phyloP scores from a whole-genome alignment of 371 early-diverging fungal species.

The Rhizomucor pusillus region DNA sequence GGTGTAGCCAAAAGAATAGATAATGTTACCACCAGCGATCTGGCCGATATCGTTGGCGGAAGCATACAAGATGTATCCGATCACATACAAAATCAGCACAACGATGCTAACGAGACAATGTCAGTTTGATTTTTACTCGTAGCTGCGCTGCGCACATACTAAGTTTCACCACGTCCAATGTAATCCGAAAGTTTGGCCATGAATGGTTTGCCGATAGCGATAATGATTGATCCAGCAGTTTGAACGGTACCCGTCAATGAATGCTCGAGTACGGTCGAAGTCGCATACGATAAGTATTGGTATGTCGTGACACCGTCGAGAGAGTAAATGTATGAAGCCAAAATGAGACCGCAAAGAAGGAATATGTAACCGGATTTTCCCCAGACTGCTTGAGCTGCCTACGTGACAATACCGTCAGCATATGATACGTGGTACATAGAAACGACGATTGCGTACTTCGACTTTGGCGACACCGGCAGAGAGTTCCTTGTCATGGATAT shows the following conservation, averaged over 20 bases:
- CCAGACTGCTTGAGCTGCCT: constrained; percentile 22
- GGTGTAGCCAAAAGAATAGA: constrained; percentile 18
- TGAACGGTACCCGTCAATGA: constrained; percentile 15
- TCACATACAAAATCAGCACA: constrained; percentile 6
- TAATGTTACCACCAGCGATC: constrained; percentile 13
- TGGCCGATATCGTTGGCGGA: constrained; percentile 10
- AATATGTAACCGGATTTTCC: constrained; percentile 13
- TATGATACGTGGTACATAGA: not conserved
- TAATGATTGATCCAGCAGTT: constrained; percentile 17
- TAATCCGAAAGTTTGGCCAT: constrained; percentile 23
- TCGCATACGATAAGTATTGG: constrained; percentile 12
- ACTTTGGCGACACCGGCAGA: constrained; percentile 14
- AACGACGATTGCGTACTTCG: constrained; percentile 1
- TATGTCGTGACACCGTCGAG: constrained; percentile 17
- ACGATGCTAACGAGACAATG: constrained; percentile 8
- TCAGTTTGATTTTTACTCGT: not conserved
- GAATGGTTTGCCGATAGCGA: constrained; percentile 18
- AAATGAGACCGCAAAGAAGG: constrained; percentile 7
- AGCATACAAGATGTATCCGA: constrained; percentile 20
- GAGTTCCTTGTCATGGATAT: too few relatives aligned
- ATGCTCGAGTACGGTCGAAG: constrained; percentile 12
- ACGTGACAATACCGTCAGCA: not conserved
- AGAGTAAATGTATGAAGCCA: constrained; percentile 16
- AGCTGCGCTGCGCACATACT: constrained; percentile 4
- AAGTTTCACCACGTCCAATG: constrained; percentile 19